These are phyloP conservation scores for Heimioporus retisporus DNA, from an alignment of 1,284 basidiomycete species.

Conservation along the genomic window DNA sequence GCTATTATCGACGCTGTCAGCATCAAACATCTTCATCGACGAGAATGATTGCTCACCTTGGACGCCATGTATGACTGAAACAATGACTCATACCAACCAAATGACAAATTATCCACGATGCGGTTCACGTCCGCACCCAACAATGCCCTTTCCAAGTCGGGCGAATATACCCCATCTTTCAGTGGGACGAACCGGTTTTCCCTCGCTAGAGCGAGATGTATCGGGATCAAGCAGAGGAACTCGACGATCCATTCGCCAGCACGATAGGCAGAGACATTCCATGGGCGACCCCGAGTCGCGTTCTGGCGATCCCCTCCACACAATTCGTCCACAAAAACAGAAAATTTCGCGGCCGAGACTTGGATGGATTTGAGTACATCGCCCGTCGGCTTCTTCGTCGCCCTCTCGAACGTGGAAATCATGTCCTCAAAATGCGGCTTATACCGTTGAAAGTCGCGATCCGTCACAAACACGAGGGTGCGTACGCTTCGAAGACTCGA, in stretches of 20 bases:
- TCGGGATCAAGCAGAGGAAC: slow-evolving; percentile 69
- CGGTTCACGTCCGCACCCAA: slow-evolving; percentile 67
- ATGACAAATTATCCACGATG: slow-evolving; percentile 63
- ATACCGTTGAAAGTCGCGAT: slow-evolving; percentile 46
- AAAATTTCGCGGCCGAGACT: slow-evolving; percentile 40
- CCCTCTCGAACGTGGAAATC: slow-evolving; percentile 56
- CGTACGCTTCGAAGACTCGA: slow-evolving; percentile 31
- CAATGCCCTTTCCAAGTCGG: slow-evolving; percentile 58
- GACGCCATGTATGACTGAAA: slow-evolving; percentile 69
- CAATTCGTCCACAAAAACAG: slow-evolving; percentile 20
- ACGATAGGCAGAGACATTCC: slow-evolving; percentile 45
- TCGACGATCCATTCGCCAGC: slow-evolving; percentile 72
- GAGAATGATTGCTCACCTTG: slow-evolving; percentile 49
- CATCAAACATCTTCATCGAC: neutral
- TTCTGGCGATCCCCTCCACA: slow-evolving; percentile 22
- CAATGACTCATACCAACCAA: slow-evolving; percentile 77
- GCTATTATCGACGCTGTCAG: slow-evolving; percentile 42
- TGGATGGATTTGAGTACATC: slow-evolving; percentile 48
- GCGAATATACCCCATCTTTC: slow-evolving; percentile 64
- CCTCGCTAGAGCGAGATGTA: slow-evolving; percentile 66
- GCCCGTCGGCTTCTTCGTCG: slow-evolving; percentile 61
- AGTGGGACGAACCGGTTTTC: slow-evolving; percentile 70
- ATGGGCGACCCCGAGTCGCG: too few species aligned
- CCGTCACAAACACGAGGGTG: slow-evolving; percentile 55
- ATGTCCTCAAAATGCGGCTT: slow-evolving; percentile 55